phyloP scores from a whole-genome alignment of 176 grass and related monocot genomes.

The Oryza coarctata region DNA sequence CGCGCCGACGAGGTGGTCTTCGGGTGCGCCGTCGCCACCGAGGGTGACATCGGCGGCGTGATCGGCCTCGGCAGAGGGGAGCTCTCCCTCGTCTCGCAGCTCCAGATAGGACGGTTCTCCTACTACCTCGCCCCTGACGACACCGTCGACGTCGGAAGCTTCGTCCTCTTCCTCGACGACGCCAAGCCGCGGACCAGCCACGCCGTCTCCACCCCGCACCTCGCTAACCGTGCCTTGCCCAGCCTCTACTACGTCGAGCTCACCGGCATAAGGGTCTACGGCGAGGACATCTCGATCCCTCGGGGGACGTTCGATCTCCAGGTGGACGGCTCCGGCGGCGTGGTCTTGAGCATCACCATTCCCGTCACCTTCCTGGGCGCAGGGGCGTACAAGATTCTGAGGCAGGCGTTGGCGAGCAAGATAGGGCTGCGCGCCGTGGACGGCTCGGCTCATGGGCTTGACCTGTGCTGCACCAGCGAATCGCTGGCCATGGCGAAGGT shows the following conservation, averaged over 20 bases:
- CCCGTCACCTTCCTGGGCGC: not conserved
- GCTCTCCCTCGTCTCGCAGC: not conserved
- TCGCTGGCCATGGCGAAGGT: not conserved
- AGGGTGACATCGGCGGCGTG: not conserved
- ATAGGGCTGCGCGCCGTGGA: not conserved
- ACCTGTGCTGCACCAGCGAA: not conserved
- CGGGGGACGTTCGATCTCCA: not conserved
- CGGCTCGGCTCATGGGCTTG: not conserved
- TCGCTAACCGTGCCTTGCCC: not conserved
- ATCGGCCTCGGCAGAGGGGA: not conserved
- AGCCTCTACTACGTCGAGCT: not conserved
- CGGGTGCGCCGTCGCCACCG: not conserved
- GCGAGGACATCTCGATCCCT: not conserved
- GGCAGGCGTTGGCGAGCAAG: not conserved
- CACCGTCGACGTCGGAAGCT: not conserved
- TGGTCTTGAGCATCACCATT: not conserved
- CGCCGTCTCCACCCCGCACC: not conserved
- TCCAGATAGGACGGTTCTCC: not conserved
- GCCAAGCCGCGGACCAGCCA: not conserved
- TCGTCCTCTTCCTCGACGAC: not conserved
- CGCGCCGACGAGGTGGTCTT: not conserved
- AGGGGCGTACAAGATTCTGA: not conserved
- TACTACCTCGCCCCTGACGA: not conserved
- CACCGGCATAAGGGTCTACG: not conserved
- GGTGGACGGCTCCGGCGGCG: not conserved